These are phyloP conservation scores for Colletotrichum sp. DNA, from an alignment of 2,329 filamentous ascomycete species.

Conservation along the genomic window DNA sequence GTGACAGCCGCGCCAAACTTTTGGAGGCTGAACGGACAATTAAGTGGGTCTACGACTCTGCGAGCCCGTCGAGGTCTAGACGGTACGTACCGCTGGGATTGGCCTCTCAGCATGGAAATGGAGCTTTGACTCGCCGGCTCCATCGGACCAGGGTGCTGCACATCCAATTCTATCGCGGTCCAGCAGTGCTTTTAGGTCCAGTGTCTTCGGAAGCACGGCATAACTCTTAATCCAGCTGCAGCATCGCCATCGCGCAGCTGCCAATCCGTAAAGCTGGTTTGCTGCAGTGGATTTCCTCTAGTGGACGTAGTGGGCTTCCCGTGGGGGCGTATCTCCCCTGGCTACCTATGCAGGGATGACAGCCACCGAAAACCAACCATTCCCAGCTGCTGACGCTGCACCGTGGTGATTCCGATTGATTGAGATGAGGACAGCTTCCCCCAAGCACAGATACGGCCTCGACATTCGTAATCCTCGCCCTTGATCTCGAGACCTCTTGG, in stretches of 20 bases:
- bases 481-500: constrained; percentile 2
- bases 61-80: neutral
- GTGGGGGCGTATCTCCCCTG: constrained; percentile 15
- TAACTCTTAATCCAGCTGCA: constrained; percentile 10
- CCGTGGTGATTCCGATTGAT: constrained; percentile 18
- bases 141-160: neutral
- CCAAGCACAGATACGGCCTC: neutral
- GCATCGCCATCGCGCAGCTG: neutral
- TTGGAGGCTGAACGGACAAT: constrained; percentile 17
- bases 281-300: neutral
- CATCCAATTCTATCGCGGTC: neutral
- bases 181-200: neutral
- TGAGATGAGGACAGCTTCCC: constrained; percentile 18
- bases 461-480: neutral
- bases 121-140: neutral
- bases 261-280: neutral
- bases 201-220: neutral
- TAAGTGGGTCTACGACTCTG: neutral
- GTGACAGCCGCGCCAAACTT: constrained; percentile 19
- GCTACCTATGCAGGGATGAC: constrained; percentile 8
- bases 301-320: constrained; percentile 4
- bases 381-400: constrained; percentile 13
- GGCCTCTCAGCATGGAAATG: neutral
- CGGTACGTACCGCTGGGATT: neutral
- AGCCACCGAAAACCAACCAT: constrained; percentile 14